A percentile compares a stretch with the other conserved stretches of the same genome.
phyloP scores from a whole-genome alignment of 345 rosid species.

The Erodium maritimum region DNA sequence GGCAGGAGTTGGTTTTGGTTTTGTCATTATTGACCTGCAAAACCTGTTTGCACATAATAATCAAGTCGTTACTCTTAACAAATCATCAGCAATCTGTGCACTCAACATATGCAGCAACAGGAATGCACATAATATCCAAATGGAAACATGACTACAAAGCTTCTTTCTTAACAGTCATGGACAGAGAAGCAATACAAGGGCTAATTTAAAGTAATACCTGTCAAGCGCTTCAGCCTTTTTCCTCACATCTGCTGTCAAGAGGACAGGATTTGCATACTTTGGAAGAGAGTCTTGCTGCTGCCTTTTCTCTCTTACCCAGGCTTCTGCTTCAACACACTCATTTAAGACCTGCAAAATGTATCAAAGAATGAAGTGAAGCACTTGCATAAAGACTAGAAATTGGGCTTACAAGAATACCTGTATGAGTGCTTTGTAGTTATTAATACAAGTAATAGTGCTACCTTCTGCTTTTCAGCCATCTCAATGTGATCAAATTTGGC shows the following conservation, averaged over 20 bases:
- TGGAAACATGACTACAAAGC: background rate
- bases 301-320: constrained; percentile 75
- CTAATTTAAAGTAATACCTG: constrained; percentile 26
- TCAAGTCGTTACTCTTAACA: too few relatives aligned
- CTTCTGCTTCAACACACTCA: constrained; percentile 83
- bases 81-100: background rate
- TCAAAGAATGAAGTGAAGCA: background rate
- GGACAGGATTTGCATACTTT: constrained; percentile 52
- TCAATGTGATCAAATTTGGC: constrained; percentile 93
- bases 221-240: constrained; percentile 80
- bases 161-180: background rate
- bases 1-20: constrained; percentile 52
- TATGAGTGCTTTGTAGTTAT: too few relatives aligned
- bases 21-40: constrained; percentile 87
- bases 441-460: constrained; percentile 14
- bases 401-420: too few relatives aligned
- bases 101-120: background rate
- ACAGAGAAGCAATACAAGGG: background rate
- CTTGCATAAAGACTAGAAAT: too few relatives aligned
- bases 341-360: constrained; percentile 44
- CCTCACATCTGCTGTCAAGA: constrained; percentile 64
- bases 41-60: constrained; percentile 30
- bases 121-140: background rate
- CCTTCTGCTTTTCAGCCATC: constrained; percentile 79
- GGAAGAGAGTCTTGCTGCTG: constrained; percentile 85